Evolutionary conservation across 139 green algal species (phyloP), one percentile per base, ranked within the genome.

Genomic region (Tetraselmis striata): DNA sequence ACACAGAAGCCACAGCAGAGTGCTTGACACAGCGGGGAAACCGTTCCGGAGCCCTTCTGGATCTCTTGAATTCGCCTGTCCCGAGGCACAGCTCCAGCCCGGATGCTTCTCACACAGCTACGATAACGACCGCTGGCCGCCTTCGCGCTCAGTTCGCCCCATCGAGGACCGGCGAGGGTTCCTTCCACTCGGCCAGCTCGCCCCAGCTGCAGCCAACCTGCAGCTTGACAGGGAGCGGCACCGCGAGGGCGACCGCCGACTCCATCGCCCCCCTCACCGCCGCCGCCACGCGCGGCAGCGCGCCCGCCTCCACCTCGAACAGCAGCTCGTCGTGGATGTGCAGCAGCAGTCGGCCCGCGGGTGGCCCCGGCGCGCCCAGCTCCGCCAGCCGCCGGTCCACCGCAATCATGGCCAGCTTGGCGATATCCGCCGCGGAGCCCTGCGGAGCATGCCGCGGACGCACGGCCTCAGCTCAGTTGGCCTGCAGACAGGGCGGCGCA

Each of bases 291-390:
- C 81, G 31, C 23, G 85, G 32, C 59, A 94, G 59, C 26, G 30
- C 25, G 1, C 29, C 77, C 18, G 32, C 59, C 1, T 80, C 45
- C 76, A 96, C 90, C 85, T 97, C 93, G 76, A 96, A 91, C 79
- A 98, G 59, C 67, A 98, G 87, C 88, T 98, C 94, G 77, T 98
- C 94, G 77, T 98, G 94, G 28, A 98, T 89, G 88, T 97, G 90
- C 29, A 86, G 32, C 11, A 91, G 27, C 24, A 92, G 32, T 24
- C 80, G 79, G 85, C 81, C 31, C 81, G 76, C 81, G 2, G n/a
- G 26, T 11, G 59, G 29, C 30, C 74, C 28, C n/a, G 30, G 29
- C 75, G 18, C 22, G 2, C 28, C 32, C 59, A 87, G 26, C 30
- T 31, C n/a, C 24, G n/a, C 45, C 18, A 67, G 45, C 45, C 45